Percentiles rank a stretch among this genome's conserved stretches.
These are phyloP conservation scores for Ustilago shanxiensis DNA, from an alignment of 1,284 basidiomycete genomes.

Conservation along the genomic window DNA sequence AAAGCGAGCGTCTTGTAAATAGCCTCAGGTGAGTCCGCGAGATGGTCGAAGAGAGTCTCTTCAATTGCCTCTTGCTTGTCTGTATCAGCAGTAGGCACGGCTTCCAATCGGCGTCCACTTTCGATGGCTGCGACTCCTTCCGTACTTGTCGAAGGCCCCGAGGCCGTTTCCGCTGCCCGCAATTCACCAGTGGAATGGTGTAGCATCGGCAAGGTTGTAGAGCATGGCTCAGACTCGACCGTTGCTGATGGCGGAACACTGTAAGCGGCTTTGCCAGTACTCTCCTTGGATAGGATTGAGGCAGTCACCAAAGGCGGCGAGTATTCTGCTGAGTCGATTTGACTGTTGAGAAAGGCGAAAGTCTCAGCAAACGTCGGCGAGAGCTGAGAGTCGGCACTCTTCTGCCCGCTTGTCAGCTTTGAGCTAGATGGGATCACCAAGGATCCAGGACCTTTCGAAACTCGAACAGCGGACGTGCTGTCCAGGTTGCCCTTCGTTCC, in stretches of 20 bases:
- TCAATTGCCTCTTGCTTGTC: neutral
- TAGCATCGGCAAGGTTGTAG: neutral
- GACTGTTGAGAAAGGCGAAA: constrained; percentile 42
- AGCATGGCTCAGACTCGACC: neutral
- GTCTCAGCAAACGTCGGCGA: constrained; percentile 38
- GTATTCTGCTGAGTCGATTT: constrained; percentile 23
- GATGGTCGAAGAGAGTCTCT: constrained; percentile 27
- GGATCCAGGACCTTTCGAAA: neutral
- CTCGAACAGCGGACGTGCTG: neutral
- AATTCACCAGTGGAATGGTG: neutral
- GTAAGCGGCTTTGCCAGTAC: neutral
- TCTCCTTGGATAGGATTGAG: neutral
- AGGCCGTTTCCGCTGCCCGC: neutral
- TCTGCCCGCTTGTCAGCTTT: constrained; percentile 2
- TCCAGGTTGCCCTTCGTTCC: neutral
- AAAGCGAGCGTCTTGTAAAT: constrained; percentile 34
- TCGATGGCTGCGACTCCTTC: neutral
- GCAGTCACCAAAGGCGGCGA: constrained; percentile 12
- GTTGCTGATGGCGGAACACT: neutral
- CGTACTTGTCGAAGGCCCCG: neutral
- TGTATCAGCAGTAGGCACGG: neutral
- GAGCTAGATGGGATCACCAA: constrained; percentile 12
- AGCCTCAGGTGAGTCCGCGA: constrained; percentile 41
- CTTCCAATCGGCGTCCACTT: neutral
- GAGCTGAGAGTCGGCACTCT: constrained; percentile 26